Evolutionary conservation across 805 yeast species (phyloP), one percentile per base, ranked within the genome.

Genomic region (Starmerella floris): DNA sequence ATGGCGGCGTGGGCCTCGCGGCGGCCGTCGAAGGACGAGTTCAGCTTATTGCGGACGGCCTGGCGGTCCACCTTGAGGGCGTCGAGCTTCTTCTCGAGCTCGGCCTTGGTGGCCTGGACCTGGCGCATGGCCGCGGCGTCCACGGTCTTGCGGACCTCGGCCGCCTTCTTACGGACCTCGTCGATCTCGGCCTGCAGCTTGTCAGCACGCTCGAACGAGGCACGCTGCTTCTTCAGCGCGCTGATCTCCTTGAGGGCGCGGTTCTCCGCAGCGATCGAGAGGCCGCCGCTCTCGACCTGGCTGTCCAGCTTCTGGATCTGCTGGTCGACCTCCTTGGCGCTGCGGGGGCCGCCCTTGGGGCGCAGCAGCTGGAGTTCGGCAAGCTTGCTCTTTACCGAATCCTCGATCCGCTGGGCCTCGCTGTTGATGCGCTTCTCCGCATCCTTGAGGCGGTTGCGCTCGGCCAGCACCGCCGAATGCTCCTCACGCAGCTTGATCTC

Each of bases 251-350:
- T 82, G 52, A 91, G 76, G 51, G 70, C 64, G 58, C 77, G 72
- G 68, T 83, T 79, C 72, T 91, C 99, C 50, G 88, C 95, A 41
- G 85, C 96, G 57, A 91, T 75, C 55, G 83, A 74, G 60, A 91
- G 69, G 36, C 70, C 64, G 50, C 97, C 97, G 39, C 80, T 64
- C 43, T 81, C 83, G 48, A 91, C 78, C 52, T 72, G 68, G 34
- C 70, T 72, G 60, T 91, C 96, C 57, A 84, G 73, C 46, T 54
- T 35, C 40, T 46, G 45, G 44, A 63, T 54, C 46, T 51, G 52
- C 37, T 49, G 47, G 37, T 58, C 62, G 39, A 62, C 54, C 42
- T 65, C 69, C 37, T 64, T 66, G 23, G 55, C 60, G 33, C 56
- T 49, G 57, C 61, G 63, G 71, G 74, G 87, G 51, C 66, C 73